phyloP scores from a whole-genome alignment of 352 stramenopile genomes.

The Phytophthora foliorum region DNA sequence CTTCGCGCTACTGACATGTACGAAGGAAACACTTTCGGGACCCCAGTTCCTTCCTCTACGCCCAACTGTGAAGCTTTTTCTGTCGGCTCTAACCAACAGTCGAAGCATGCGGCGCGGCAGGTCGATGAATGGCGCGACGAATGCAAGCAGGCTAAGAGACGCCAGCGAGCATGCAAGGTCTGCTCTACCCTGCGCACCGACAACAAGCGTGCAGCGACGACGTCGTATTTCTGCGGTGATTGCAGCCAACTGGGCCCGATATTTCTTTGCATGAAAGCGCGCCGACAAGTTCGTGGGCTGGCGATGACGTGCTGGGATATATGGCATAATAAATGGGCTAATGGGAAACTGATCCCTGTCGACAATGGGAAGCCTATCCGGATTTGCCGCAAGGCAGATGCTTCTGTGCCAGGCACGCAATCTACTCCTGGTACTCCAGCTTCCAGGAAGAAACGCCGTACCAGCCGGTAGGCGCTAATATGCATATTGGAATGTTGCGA shows the following conservation, averaged over 20 bases:
- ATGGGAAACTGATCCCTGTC: background rate
- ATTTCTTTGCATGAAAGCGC: background rate
- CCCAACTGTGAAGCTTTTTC: background rate
- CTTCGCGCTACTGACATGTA: background rate
- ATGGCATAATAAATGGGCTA: background rate
- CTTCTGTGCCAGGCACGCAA: conserved; percentile 7
- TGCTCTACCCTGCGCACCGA: background rate
- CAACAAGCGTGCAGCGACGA: background rate
- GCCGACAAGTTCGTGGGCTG: background rate
- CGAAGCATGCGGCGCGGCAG: background rate
- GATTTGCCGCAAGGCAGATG: background rate
- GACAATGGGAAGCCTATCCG: background rate
- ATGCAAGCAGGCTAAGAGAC: background rate
- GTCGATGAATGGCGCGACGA: background rate
- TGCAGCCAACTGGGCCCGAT: background rate
- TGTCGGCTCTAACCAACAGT: background rate
- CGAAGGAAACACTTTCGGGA: background rate
- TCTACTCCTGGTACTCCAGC: conserved; percentile 13
- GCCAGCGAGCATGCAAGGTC: background rate
- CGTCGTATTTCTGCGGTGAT: conserved; percentile 1
- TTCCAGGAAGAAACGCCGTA: conserved; percentile 5
- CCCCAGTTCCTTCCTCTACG: background rate
- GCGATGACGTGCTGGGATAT: conserved; percentile 5
- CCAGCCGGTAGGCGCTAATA: background rate
- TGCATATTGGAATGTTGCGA: conserved; percentile 2